phyloP scores from a whole-genome alignment of 108 stramenopile genomes.

The Parietichytrium sp. region DNA sequence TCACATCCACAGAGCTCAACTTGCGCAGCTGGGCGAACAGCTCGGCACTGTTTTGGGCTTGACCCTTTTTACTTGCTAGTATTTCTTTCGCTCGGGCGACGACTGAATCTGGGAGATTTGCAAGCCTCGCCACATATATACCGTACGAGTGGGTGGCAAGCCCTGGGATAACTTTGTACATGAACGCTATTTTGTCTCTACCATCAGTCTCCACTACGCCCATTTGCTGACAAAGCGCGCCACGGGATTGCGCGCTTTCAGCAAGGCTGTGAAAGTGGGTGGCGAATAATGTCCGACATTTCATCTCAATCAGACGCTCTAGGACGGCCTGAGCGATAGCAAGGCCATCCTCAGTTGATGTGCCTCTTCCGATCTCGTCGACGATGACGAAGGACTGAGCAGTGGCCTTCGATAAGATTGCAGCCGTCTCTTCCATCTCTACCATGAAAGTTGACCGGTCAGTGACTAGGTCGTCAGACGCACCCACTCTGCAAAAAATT shows the following conservation, averaged over 20 bases:
- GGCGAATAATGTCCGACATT: slow-evolving; percentile 61
- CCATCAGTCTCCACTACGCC: no score
- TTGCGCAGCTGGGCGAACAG: no score
- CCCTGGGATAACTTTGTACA: not conserved
- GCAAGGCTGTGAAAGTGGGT: slow-evolving; percentile 46
- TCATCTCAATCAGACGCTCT: slow-evolving; percentile 7
- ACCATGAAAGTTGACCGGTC: slow-evolving; percentile 88
- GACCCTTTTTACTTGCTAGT: no score
- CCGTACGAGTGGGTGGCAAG: slow-evolving; percentile 24
- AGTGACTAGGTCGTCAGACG: slow-evolving; percentile 81
- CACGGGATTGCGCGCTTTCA: no score
- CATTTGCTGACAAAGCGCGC: no score
- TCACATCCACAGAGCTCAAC: no score
- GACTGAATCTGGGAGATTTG: not conserved
- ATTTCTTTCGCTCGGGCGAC: not conserved
- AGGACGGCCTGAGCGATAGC: slow-evolving; percentile 45
- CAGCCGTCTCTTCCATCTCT: slow-evolving; percentile 89
- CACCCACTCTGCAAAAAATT: slow-evolving; percentile 80
- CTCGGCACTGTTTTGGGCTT: no score
- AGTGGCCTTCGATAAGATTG: slow-evolving; percentile 76
- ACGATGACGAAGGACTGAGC: slow-evolving; percentile 77
- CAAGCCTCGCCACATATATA: not conserved
- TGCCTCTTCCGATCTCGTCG: slow-evolving; percentile 91
- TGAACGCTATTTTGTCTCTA: not conserved
- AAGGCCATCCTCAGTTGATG: slow-evolving; percentile 47